These are phyloP conservation scores for Phalaenopsis aphrodite DNA, from an alignment of 106 monocot genomes.

Conservation along the genomic window DNA sequence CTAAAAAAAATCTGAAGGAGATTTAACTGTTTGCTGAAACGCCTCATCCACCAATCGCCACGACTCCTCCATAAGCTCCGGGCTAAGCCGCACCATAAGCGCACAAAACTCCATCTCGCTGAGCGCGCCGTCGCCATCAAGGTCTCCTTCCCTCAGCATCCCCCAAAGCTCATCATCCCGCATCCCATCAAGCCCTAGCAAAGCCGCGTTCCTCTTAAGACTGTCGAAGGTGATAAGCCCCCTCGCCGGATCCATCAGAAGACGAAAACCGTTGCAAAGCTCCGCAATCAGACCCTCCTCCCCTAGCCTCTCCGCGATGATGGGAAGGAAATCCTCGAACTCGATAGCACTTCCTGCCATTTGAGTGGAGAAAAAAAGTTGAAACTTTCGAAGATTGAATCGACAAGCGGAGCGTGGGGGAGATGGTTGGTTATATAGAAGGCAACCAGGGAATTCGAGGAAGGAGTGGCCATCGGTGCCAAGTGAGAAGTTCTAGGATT, in stretches of 20 bases:
- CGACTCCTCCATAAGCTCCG: slow-evolving; percentile 21
- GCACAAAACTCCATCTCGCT: slow-evolving; percentile 33
- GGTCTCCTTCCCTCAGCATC: slow-evolving; percentile 22
- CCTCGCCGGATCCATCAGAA: slow-evolving; percentile 19
- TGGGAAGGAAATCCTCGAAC: slow-evolving; percentile 16
- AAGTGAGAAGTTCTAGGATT: slow-evolving; percentile 5
- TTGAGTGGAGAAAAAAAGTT: background rate
- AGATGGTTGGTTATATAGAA: slow-evolving; percentile 6
- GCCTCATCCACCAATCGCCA: slow-evolving; percentile 9
- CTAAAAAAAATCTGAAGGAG: background rate
- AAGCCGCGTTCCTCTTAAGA: slow-evolving; percentile 10
- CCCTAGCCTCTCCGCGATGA: slow-evolving; percentile 10
- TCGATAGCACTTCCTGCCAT: slow-evolving; percentile 5
- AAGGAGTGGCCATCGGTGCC: slow-evolving; percentile 2
- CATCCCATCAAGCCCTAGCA: slow-evolving; percentile 15
- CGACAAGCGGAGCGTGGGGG: background rate
- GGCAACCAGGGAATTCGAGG: background rate
- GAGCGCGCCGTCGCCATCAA: slow-evolving; percentile 18
- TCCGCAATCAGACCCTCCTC: slow-evolving; percentile 19
- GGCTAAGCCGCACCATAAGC: slow-evolving; percentile 26
- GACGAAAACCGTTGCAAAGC: slow-evolving; percentile 21
- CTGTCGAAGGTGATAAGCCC: slow-evolving; percentile 24
- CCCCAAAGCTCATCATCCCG: slow-evolving; percentile 15
- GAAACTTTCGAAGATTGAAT: background rate
- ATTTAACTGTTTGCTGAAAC: background rate